phyloP scores from a whole-genome alignment of 2,329 filamentous ascomycete genomes.

The Ceratocystis papillata region DNA sequence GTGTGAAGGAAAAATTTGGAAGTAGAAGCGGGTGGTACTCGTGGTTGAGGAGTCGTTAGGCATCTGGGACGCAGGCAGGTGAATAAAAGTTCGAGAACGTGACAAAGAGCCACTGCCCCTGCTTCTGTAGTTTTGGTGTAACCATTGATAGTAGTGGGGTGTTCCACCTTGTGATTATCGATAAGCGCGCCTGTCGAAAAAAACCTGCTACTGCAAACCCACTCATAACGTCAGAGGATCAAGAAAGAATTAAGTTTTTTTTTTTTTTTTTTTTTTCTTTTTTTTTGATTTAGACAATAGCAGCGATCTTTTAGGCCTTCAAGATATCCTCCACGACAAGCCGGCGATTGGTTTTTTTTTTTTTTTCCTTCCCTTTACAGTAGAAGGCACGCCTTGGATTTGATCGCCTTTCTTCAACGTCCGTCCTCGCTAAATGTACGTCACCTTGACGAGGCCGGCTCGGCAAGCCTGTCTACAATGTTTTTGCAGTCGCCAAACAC shows the following conservation, averaged over 20 bases:
- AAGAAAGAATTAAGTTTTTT: constrained; percentile 5
- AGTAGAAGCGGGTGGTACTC: too few species aligned
- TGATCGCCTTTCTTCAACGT: neutral
- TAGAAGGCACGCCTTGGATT: too few species aligned
- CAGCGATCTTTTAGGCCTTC: neutral
- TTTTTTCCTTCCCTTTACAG: too few species aligned
- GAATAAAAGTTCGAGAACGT: neutral
- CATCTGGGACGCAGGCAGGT: too few species aligned
- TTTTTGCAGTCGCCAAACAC: neutral
- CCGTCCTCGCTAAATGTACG: constrained; percentile 20
- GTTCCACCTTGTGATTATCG: constrained; percentile 26
- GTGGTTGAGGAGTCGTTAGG: too few species aligned
- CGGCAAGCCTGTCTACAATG: constrained; percentile 13
- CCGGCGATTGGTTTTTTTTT: too few species aligned
- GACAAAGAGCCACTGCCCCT: neutral
- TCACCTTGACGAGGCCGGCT: constrained; percentile 14
- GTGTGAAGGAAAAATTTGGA: neutral
- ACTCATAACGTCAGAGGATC: constrained; percentile 16
- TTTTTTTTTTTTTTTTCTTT: neutral
- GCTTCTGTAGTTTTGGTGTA: neutral
- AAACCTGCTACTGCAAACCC: constrained; percentile 13
- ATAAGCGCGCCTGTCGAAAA: constrained; percentile 24
- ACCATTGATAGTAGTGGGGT: neutral
- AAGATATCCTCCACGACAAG: neutral
- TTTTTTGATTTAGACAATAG: neutral